phyloP scores from a whole-genome alignment of 495 filamentous ascomycete species.

The Neurospora sublineolata region DNA sequence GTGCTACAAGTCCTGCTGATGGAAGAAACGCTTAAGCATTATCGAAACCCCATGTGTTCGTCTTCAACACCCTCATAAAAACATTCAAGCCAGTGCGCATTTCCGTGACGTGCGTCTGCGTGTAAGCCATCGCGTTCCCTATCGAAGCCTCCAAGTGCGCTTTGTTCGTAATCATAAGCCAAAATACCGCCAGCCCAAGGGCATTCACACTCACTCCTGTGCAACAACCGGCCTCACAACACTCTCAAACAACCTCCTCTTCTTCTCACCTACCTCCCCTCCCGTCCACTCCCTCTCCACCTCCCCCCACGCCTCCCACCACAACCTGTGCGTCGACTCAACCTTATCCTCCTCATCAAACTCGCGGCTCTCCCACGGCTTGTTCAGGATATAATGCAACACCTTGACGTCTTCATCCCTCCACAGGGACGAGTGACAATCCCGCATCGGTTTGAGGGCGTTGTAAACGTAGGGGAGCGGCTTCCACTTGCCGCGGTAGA shows the following conservation, averaged over 20 bases:
- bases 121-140: neutral
- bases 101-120: neutral
- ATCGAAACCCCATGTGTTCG: neutral
- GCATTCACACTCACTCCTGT: conserved; percentile 15
- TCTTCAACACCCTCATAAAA: neutral
- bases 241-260: conserved; percentile 21
- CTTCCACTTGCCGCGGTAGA: conserved; percentile 28
- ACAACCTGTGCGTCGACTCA: conserved; percentile 26
- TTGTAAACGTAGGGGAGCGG: conserved; percentile 28
- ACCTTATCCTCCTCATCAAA: conserved; percentile 20
- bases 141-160: neutral
- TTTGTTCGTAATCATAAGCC: neutral
- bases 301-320: conserved; percentile 26
- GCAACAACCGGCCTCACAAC: conserved; percentile 30
- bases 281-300: conserved; percentile 27
- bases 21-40: neutral
- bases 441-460: conserved; percentile 29
- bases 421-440: conserved; percentile 23
- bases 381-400: conserved; percentile 28
- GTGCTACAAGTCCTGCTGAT: neutral
- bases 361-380: conserved; percentile 27
- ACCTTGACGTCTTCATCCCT: conserved; percentile 25
- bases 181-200: neutral
- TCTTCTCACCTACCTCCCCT: conserved; percentile 12
- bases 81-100: neutral